Base-by-base conservation (phyloP, 2,329 filamentous ascomycete species). In the Gaeumannomyces sp. region DNA sequence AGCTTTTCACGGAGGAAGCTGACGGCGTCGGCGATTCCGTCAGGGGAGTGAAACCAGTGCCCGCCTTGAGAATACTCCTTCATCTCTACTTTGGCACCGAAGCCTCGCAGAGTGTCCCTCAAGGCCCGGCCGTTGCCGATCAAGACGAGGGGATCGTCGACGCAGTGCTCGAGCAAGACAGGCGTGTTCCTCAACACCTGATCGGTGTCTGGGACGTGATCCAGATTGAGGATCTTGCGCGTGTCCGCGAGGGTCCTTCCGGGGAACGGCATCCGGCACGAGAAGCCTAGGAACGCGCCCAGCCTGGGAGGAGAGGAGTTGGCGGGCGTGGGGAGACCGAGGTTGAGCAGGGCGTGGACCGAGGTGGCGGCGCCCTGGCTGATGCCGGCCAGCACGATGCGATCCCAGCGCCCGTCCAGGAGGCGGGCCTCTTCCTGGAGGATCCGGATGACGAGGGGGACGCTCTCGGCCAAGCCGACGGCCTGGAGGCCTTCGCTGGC, bases 351-450 rank as follows among this genome's bases (percentile, higher is more conserved):
- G 1, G 73, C 69, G 57, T 76, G 74, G 0, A 74, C 67, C 19
- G 72, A 72, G 3, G 78, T 78, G 0, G 80, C 78, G 1, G 73
- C 79, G 59, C 80, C 80, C 71, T 79, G 77, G 65, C 80, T 81
- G 65, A 83, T 78, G 0, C 81, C 80, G 2, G 76, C 77, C 1
- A 83, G 70, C 13, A 82, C 72, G 28, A 83, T 66, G 4, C 69
- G 70, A 25, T 78, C 72, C 22, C 19, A 59, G 33, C 71, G 70
- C 3, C 76, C 77, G 4, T 71, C 71, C 0, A 81, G 67, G 1
- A 66, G 5, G 8, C 63, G 61, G 3, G 64, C 61, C 68, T 83
- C 79, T 0, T 65, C 58, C 7, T 61, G 59, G 0, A 81, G 68
- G 1, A 81, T 65, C 1, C 69, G 62, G 1, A 70, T 68, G 2